Evolutionary conservation across 164 flowering plant genomes (phyloP), one percentile per base, ranked within the genome.

Genomic region (Amborella trichopoda): DNA sequence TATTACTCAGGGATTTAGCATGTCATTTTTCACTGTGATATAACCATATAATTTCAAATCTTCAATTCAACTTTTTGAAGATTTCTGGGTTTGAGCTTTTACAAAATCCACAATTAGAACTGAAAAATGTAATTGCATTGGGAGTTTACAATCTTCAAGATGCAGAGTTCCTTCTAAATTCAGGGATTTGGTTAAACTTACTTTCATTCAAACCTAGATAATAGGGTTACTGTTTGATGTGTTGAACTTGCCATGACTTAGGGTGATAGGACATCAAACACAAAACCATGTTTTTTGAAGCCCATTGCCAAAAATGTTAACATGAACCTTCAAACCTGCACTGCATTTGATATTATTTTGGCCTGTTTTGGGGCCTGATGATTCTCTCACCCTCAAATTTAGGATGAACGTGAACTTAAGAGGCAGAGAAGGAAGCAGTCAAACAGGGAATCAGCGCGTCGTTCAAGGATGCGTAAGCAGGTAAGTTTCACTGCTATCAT

Each of bases 341-440:
- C 6, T 6, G 41, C 6, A 10, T 10, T 38, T 16, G 2, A 8
- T 38, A 38, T 2, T 6, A 22, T 38, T 2, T 38, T 19, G 41
- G 16, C 6, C 16, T 6, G 6, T 38, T 2, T 38, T 10, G 11
- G 11, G 14, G 2, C 5, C 26, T 9, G 20, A 26, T 20, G 23
- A 11, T 5, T 18, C 28, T 41, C 37, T 13, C 17, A n/a, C 52
- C 21, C 16, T 38, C 32, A 30, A 23, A 26, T 54, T 49, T 64
- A 89, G 95, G 97, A 89, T 76, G 97, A 85, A 45, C 69, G 97
- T 64, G 97, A 90, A 65, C 77, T 85, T 26, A 90, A 90, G 56
- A 74, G 84, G 55, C 94, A 90, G 60, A 72, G 80, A 60, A 73
- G 97, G 55, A 90, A 90, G 73, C 95, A 90, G 65, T 90, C 97